Evolutionary conservation across 2,329 filamentous ascomycete genomes (phyloP).

Genomic region (Chaetoscypha palmicola): DNA sequence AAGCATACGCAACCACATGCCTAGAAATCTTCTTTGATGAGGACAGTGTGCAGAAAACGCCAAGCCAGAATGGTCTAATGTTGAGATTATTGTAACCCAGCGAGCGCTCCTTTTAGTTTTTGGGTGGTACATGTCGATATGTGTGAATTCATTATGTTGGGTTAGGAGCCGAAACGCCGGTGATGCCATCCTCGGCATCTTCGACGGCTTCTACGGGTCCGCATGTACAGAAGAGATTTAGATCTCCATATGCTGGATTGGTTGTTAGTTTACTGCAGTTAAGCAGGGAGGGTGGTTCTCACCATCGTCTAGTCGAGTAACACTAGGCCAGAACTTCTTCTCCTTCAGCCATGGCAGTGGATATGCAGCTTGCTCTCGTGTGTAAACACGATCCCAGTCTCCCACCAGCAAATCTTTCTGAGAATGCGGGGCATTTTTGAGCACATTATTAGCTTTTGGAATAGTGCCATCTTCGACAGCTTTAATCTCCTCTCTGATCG

Average conservation of each 20-base stretch:
- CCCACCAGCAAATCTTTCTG: conserved; percentile 69
- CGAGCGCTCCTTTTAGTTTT: conserved; percentile 1
- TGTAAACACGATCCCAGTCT: conserved; percentile 80
- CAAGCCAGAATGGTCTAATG: conserved; percentile 9
- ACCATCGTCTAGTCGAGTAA: conserved; percentile 84
- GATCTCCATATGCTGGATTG: conserved; percentile 71
- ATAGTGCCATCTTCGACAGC: conserved; percentile 73
- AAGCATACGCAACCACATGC: background rate
- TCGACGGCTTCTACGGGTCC: conserved; percentile 60
- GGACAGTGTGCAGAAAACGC: conserved; percentile 1
- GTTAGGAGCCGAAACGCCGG: conserved; percentile 19
- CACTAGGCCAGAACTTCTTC: conserved; percentile 97
- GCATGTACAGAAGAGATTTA: conserved; percentile 92
- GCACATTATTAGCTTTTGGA: conserved; percentile 69
- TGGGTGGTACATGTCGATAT: background rate
- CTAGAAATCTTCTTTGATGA: background rate
- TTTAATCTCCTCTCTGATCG: conserved; percentile 77
- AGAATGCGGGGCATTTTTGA: conserved; percentile 85
- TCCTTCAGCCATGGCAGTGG: conserved; percentile 74
- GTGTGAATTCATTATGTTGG: conserved; percentile 17
- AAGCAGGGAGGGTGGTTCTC: conserved; percentile 37
- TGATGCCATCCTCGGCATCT: conserved; percentile 20
- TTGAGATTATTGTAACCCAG: conserved; percentile 8
- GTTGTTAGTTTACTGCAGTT: conserved; percentile 3
- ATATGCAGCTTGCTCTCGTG: conserved; percentile 77